Percentiles rank a stretch among this genome's conserved stretches.
Evolutionary conservation across 306 rosid species (phyloP).

Genomic region (Quercus wislizeni): DNA sequence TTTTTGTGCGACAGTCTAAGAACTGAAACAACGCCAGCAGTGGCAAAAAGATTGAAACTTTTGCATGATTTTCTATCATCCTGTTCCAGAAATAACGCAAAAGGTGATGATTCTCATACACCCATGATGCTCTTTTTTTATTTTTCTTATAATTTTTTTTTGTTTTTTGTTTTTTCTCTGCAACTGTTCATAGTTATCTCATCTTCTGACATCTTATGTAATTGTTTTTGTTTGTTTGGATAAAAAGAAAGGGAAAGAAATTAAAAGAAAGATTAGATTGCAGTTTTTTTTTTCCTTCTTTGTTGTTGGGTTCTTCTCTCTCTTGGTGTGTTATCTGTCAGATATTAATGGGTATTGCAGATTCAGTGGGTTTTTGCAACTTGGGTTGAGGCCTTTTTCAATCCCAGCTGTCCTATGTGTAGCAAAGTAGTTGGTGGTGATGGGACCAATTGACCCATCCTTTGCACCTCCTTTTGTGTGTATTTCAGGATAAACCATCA

Average conservation of each 20-base stretch:
- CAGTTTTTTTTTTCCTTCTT: not conserved
- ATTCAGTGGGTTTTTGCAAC: constrained; percentile 58
- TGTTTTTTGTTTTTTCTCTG: not conserved
- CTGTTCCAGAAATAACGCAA: not conserved
- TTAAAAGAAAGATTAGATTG: not conserved
- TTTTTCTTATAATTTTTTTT: not conserved
- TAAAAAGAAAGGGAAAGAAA: not conserved
- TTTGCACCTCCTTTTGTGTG: constrained; percentile 33
- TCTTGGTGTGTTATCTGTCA: constrained; percentile 44
- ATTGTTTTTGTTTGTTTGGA: constrained; percentile 12
- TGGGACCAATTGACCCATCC: constrained; percentile 86
- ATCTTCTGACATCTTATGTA: constrained; percentile 5
- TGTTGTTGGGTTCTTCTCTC: constrained; percentile 29
- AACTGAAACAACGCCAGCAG: constrained; percentile 12
- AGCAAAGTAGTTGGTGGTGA: constrained; percentile 56
- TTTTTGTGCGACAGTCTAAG: not conserved
- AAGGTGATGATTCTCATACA: constrained; percentile 19
- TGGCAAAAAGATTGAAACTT: constrained; percentile 1
- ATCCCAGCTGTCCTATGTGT: constrained; percentile 64
- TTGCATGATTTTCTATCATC: constrained; percentile 4
- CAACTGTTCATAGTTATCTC: constrained; percentile 16
- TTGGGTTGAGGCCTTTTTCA: constrained; percentile 65
- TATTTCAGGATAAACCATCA: constrained; percentile 65
- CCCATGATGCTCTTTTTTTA: constrained; percentile 1
- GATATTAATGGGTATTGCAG: constrained; percentile 62